Conservation (phyloP, 345 rosid species). For the Ceriops decandra region DNA sequence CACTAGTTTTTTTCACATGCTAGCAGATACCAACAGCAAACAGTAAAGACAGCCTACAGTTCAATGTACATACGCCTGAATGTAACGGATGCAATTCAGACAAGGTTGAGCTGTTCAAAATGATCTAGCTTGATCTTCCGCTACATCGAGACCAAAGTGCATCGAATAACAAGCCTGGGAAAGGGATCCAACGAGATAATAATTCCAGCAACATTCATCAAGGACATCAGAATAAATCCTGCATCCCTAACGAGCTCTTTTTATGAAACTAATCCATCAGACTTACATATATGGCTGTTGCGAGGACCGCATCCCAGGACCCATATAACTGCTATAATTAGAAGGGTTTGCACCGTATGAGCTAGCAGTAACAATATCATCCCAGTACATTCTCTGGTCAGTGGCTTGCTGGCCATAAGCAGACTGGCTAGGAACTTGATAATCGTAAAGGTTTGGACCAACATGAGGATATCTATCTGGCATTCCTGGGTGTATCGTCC, state of each 20-base stretch:
- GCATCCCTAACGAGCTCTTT: constrained; percentile 6
- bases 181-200: background rate
- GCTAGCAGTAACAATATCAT: constrained; percentile 22
- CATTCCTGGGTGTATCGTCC: constrained; percentile 26
- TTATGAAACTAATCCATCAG: background rate
- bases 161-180: background rate
- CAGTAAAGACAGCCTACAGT: background rate
- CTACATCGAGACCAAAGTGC: background rate
- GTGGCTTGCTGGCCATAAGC: constrained; percentile 35
- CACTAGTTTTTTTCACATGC: background rate
- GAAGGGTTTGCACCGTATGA: constrained; percentile 28
- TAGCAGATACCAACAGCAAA: background rate
- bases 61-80: background rate
- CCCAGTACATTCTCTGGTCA: constrained; percentile 42
- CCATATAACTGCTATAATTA: constrained; percentile 27
- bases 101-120: background rate
- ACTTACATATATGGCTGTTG: constrained; percentile 36
- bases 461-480: constrained; percentile 39
- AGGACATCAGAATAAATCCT: background rate
- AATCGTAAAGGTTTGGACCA: constrained; percentile 29
- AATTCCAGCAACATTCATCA: no score
- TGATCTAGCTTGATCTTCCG: background rate
- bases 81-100: background rate
- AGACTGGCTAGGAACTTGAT: constrained; percentile 38
- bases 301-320: constrained; percentile 33